Percentiles rank a stretch among this genome's conserved stretches.
These are phyloP conservation scores for Leccinum rimulosum DNA, from an alignment of 768 basidiomycete species.

Conservation along the genomic window DNA sequence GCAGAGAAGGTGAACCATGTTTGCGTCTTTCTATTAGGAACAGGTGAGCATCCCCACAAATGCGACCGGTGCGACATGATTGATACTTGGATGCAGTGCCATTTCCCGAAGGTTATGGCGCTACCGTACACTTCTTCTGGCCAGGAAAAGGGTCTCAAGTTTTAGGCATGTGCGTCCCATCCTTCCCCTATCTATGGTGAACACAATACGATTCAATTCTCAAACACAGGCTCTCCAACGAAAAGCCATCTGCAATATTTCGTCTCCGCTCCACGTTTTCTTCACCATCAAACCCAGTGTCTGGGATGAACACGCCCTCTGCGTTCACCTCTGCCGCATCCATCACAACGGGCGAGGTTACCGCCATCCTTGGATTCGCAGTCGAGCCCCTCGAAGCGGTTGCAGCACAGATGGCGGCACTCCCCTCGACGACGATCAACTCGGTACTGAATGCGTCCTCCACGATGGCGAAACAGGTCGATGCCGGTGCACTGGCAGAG, in stretches of 20 bases:
- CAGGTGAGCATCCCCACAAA: constrained; percentile 47
- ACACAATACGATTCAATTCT: neutral
- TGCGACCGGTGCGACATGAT: neutral
- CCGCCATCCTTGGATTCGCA: constrained; percentile 74
- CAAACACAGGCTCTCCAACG: constrained; percentile 71
- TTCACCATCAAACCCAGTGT: constrained; percentile 31
- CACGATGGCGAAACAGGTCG: constrained; percentile 13
- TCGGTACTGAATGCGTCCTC: constrained; percentile 15
- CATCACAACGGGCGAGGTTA: constrained; percentile 46
- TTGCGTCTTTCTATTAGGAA: constrained; percentile 80
- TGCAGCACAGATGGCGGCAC: constrained; percentile 50
- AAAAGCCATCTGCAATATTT: constrained; percentile 88
- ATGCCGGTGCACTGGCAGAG: constrained; percentile 20
- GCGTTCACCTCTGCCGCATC: constrained; percentile 32
- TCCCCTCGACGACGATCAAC: constrained; percentile 36
- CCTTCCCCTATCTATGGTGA: neutral
- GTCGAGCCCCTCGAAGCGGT: constrained; percentile 73
- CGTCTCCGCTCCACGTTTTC: constrained; percentile 68
- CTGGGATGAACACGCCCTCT: constrained; percentile 31
- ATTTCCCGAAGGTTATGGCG: constrained; percentile 82
- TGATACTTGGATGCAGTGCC: constrained; percentile 43
- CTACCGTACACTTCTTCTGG: constrained; percentile 83
- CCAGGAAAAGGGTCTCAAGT: constrained; percentile 85
- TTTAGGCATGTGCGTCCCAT: constrained; percentile 66
- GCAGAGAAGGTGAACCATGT: constrained; percentile 81